A percentile compares a stretch with the other conserved stretches of the same genome.
Evolutionary conservation across 371 early-diverging fungal species (phyloP).

Genomic region (Aphelidium insulamus): DNA sequence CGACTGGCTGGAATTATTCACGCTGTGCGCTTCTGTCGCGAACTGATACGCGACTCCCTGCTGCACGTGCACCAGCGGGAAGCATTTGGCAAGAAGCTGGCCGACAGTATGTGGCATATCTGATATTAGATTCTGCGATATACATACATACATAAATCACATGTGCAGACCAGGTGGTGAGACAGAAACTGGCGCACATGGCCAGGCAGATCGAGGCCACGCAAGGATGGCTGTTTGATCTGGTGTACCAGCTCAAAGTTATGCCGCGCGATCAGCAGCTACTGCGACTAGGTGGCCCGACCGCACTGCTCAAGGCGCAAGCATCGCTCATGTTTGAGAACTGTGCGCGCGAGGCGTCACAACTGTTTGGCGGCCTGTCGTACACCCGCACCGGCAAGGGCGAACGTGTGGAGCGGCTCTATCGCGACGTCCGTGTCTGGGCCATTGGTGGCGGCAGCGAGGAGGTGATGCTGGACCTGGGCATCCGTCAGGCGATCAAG

Average conservation of each 20-base stretch:
- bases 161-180: too few relatives aligned
- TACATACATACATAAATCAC: background rate
- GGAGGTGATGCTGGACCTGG: conserved; percentile 48
- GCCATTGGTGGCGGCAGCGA: conserved; percentile 46
- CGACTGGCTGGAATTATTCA: conserved; percentile 23
- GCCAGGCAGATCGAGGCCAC: conserved; percentile 40
- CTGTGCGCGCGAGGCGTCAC: conserved; percentile 43
- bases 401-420: conserved; percentile 37
- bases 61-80: conserved; percentile 23
- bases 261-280: conserved; percentile 27
- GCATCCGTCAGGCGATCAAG: conserved; percentile 53
- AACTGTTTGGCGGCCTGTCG: conserved; percentile 42
- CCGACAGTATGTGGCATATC: conserved; percentile 9
- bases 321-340: conserved; percentile 37
- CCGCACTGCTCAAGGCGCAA: conserved; percentile 41
- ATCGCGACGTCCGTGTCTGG: conserved; percentile 36
- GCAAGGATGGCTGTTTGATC: conserved; percentile 37
- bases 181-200: conserved; percentile 23
- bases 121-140: background rate
- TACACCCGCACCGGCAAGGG: conserved; percentile 43
- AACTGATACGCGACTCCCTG: conserved; percentile 23
- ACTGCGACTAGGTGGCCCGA: conserved; percentile 37
- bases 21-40: conserved; percentile 23
- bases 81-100: conserved; percentile 28
- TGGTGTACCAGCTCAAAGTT: conserved; percentile 18